Evolutionary conservation across 1,284 basidiomycete species (phyloP).

Genomic region (Testicularia cyperi): DNA sequence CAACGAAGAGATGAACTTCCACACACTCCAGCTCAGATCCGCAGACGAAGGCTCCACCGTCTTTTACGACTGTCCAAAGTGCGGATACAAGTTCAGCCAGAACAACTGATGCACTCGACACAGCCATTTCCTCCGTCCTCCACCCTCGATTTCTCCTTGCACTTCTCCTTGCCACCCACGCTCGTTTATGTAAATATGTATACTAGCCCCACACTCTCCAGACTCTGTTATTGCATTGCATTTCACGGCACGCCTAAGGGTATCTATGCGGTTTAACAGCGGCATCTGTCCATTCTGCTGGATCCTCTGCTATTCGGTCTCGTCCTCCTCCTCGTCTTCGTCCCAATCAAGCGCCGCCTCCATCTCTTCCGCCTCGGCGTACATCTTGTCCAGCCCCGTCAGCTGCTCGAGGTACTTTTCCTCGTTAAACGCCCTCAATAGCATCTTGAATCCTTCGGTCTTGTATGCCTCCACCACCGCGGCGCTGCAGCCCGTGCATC

Average conservation of each 20-base stretch:
- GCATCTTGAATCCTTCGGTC: slow-evolving; percentile 73
- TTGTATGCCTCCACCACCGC: slow-evolving; percentile 61
- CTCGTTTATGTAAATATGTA: too few relatives aligned
- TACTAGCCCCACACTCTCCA: slow-evolving; percentile 5
- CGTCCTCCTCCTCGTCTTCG: too few relatives aligned
- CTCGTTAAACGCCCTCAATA: slow-evolving; percentile 76
- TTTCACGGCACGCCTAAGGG: too few relatives aligned
- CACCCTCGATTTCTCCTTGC: slow-evolving; percentile 2
- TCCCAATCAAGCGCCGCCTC: slow-evolving; percentile 43
- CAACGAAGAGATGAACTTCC: slow-evolving; percentile 61
- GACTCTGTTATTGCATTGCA: too few relatives aligned
- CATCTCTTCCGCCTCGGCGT: slow-evolving; percentile 44
- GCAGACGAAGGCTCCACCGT: slow-evolving; percentile 62
- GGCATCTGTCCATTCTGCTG: slow-evolving; percentile 1
- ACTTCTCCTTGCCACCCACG: too few relatives aligned
- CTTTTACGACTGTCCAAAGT: slow-evolving; percentile 60
- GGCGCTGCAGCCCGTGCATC: slow-evolving; percentile 78
- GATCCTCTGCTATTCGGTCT: slow-evolving; percentile 23
- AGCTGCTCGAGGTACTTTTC: slow-evolving; percentile 78
- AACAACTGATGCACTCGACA: too few relatives aligned
- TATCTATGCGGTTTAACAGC: slow-evolving; percentile 3
- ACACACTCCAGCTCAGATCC: slow-evolving; percentile 62
- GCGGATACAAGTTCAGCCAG: slow-evolving; percentile 59
- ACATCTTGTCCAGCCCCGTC: slow-evolving; percentile 76
- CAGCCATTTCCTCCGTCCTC: not conserved